A percentile compares a stretch with the other conserved stretches of the same genome.
These are phyloP conservation scores for Houttuynia cordata DNA, from an alignment of 164 flowering plant species.

Conservation along the genomic window DNA sequence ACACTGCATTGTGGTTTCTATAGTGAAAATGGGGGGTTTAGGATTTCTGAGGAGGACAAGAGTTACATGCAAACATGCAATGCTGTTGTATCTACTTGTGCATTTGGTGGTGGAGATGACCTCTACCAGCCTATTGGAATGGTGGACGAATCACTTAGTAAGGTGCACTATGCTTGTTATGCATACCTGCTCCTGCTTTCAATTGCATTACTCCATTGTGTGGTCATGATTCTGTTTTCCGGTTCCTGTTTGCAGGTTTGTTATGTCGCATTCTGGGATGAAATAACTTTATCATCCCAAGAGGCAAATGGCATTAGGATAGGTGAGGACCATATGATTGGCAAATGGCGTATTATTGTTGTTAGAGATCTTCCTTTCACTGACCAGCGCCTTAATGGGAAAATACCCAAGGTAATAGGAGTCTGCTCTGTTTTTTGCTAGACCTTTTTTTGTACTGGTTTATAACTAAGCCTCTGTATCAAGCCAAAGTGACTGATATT, in stretches of 20 bases:
- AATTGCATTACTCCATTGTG: not conserved
- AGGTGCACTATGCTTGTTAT: constrained; percentile 27
- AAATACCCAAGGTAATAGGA: constrained; percentile 82
- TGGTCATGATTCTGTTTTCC: not conserved
- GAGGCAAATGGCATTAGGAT: constrained; percentile 48
- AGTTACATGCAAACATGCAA: constrained; percentile 54
- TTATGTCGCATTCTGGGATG: constrained; percentile 99
- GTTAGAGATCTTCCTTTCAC: constrained; percentile 74
- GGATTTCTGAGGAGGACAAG: constrained; percentile 68
- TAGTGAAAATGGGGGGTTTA: constrained; percentile 79
- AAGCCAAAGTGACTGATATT: not conserved
- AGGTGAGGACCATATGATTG: constrained; percentile 59
- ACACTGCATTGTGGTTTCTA: constrained; percentile 86
- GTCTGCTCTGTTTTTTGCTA: not conserved
- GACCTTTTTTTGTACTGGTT: not conserved
- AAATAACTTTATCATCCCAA: constrained; percentile 57
- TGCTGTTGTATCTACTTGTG: constrained; percentile 88
- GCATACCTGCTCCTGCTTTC: not conserved
- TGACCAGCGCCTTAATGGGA: constrained; percentile 93
- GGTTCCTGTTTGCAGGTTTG: constrained; percentile 52
- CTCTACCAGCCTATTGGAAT: constrained; percentile 96
- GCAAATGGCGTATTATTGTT: constrained; percentile 77
- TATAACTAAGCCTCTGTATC: not conserved
- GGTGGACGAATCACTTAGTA: constrained; percentile 58
- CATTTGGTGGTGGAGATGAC: constrained; percentile 99